phyloP scores from a whole-genome alignment of 306 rosid genomes.

The Cucurbita argyrosperma region DNA sequence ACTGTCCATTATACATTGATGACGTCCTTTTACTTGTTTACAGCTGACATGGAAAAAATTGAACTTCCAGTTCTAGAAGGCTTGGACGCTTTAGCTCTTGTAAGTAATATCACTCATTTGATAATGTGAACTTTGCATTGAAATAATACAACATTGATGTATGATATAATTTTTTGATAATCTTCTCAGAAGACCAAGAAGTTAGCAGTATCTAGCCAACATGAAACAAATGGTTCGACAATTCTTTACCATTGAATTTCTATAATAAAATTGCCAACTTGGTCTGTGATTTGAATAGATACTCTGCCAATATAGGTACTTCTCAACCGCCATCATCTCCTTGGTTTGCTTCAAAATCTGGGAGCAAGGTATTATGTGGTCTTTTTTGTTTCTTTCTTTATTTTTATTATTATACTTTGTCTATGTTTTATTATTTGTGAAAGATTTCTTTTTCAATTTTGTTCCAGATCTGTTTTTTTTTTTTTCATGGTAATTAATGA shows the following conservation, averaged over 20 bases:
- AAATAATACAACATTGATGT: background rate
- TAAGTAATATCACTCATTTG: constrained; percentile 20
- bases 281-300: background rate
- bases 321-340: constrained; percentile 20
- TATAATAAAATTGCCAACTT: background rate
- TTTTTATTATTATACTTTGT: background rate
- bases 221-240: constrained; percentile 42
- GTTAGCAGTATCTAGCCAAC: constrained; percentile 13
- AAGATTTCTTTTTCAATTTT: background rate
- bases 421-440: background rate
- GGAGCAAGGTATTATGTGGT: constrained; percentile 33
- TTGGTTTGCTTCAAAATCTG: constrained; percentile 52
- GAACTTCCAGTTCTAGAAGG: constrained; percentile 68
- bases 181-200: constrained; percentile 39
- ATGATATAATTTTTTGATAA: constrained; percentile 8
- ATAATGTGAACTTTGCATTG: background rate
- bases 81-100: constrained; percentile 43
- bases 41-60: constrained; percentile 54
- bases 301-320: constrained; percentile 17
- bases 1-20: background rate
- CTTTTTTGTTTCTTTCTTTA: background rate
- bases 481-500: background rate
- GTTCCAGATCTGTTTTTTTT: background rate
- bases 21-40: constrained; percentile 1
- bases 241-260: background rate